Base-by-base conservation (phyloP, 208 protist species). In the Leishmania turanica region DNA sequence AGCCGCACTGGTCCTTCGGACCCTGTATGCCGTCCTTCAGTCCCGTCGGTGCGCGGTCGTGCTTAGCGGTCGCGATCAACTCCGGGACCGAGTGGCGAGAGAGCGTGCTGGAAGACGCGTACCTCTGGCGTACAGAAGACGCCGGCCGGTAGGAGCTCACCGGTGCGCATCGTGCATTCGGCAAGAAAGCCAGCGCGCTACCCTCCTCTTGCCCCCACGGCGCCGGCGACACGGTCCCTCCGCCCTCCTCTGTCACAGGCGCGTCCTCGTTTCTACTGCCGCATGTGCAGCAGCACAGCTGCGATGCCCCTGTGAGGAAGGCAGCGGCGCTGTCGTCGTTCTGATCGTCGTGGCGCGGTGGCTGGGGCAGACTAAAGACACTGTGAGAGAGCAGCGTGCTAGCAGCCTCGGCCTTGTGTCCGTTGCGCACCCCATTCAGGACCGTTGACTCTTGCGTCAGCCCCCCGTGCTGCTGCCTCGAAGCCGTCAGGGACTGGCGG, bases 281-380 rank as follows among this genome's bases (percentile, higher is more conserved):
- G 76, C 72, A 64, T 15, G 76, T 72, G 76, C 76, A 79, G 45
- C 75, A 79, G 17, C 64, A n/a, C 42, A 47, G 76, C 60, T 11
- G 49, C 19, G 34, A 40, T 8, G 21, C 47, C 3, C 37, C 51
- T 42, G 45, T 27, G 8, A 37, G 76, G 21, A 34, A 53, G 37
- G 27, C 24, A 34, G 45, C 27, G 24, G 64, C 31, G 24, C 7
- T 17, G 15, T 24, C 60, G 8, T 68, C 40, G 62, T 6, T 40
- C 54, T 24, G 3, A 31, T 72, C 60, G 1, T 71, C 64, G 42
- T 79, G 53, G 76, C 31, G 7, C 42, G 76, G 76, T 4, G 60
- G 9, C 47, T 34, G 76, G 7, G 76, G 76, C 17, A 79, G 40
- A 21, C 27, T 71, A 64, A 79, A 79, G 17, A 9, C 40, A 64